A percentile compares a stretch with the other conserved stretches of the same genome.
These are phyloP conservation scores for Paramecium primaurelia DNA, from an alignment of 73 alveolate genomes.

Conservation along the genomic window DNA sequence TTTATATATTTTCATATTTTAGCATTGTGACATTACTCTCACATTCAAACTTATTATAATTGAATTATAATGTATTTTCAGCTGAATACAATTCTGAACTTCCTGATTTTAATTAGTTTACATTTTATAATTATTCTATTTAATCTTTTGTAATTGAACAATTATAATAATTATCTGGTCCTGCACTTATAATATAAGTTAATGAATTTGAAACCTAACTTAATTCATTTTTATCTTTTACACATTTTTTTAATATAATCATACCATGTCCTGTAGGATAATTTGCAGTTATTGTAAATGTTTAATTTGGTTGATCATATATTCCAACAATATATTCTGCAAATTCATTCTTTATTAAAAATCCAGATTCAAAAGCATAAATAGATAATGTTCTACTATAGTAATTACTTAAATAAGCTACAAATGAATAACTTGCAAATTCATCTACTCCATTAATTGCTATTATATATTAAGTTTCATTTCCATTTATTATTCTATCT, in stretches of 20 bases:
- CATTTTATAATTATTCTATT: not conserved
- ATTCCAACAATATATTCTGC: not conserved
- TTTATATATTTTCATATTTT: not conserved
- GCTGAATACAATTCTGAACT: not conserved
- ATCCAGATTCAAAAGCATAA: not conserved
- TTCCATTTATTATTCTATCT: not conserved
- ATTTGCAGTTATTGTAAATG: not conserved
- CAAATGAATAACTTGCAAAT: not conserved
- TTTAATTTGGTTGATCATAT: not conserved
- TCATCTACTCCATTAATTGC: not conserved
- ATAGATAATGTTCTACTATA: not conserved
- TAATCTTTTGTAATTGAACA: slow-evolving; percentile 1
- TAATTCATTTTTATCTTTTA: not conserved
- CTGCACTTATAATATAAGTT: not conserved
- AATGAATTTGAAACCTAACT: not conserved
- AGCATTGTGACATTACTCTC: not conserved
- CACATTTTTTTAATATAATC: not conserved
- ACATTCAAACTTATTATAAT: not conserved
- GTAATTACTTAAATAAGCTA: not conserved
- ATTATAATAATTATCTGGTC: not conserved
- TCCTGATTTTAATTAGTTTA: not conserved
- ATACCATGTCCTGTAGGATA: not conserved
- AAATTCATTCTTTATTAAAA: not conserved
- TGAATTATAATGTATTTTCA: not conserved
- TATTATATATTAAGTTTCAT: not conserved